A percentile compares a stretch with the other conserved stretches of the same genome.
Evolutionary conservation across 805 yeast genomes (phyloP).

Genomic region (Monosporozyma servazzii): DNA sequence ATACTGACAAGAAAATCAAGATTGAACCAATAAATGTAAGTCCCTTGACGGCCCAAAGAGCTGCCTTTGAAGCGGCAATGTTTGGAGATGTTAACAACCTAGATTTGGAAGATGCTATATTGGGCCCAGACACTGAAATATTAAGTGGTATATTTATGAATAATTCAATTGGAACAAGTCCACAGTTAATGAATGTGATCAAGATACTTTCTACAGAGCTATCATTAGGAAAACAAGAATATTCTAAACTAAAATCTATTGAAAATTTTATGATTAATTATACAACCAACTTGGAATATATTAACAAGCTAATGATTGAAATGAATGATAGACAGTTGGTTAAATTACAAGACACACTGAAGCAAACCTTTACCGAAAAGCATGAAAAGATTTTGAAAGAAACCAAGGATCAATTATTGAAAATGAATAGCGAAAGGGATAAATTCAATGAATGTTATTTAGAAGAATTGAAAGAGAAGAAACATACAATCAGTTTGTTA

Average conservation of each 20-base stretch:
- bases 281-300: constrained; percentile 26
- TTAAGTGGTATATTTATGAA: constrained; percentile 50
- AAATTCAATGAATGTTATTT: constrained; percentile 7
- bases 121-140: constrained; percentile 40
- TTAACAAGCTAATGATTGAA: constrained; percentile 26
- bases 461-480: constrained; percentile 9
- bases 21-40: not conserved
- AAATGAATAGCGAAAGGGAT: constrained; percentile 12
- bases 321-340: constrained; percentile 24
- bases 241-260: constrained; percentile 44
- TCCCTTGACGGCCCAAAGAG: constrained; percentile 18
- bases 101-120: constrained; percentile 41
- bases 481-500: constrained; percentile 14
- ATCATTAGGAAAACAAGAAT: constrained; percentile 50
- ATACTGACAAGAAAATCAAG: not conserved
- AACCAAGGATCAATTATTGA: constrained; percentile 15
- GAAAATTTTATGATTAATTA: constrained; percentile 47
- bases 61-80: constrained; percentile 48
- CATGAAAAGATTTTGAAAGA: constrained; percentile 18
- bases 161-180: constrained; percentile 48
- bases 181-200: constrained; percentile 47
- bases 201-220: constrained; percentile 46
- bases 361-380: constrained; percentile 20
- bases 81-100: constrained; percentile 48
- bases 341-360: constrained; percentile 23